A percentile compares a stretch with the other conserved stretches of the same genome.
Evolutionary conservation across 345 rosid species (phyloP).

Genomic region (Camelina laxa): DNA sequence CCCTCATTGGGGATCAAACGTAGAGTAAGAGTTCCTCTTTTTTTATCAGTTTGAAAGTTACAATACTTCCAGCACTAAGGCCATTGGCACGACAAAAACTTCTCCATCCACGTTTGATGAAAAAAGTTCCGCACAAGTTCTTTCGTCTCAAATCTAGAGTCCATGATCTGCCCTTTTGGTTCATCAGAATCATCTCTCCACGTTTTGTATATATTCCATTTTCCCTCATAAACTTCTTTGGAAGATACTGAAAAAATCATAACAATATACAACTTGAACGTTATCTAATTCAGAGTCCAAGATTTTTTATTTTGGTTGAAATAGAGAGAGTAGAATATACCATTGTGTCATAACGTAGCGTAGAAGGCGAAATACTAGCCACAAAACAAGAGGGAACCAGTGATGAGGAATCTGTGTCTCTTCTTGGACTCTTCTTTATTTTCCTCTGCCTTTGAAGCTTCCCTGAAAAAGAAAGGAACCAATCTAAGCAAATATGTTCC

Average conservation of each 20-base stretch:
- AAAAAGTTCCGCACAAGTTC: too few species aligned
- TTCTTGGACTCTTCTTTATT: neutral
- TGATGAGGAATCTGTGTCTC: conserved; percentile 1
- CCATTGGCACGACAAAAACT: neutral
- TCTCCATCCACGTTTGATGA: too few species aligned
- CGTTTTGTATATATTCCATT: too few species aligned
- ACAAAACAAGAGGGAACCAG: conserved; percentile 17
- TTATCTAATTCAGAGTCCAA: neutral
- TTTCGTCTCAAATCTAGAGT: too few species aligned
- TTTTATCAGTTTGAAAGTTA: conserved; percentile 1
- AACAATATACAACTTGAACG: neutral
- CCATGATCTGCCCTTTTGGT: too few species aligned
- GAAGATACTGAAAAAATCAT: too few species aligned
- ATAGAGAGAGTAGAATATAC: neutral
- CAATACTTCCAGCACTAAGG: neutral
- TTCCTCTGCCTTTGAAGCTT: neutral
- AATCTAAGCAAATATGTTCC: neutral
- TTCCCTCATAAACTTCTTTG: too few species aligned
- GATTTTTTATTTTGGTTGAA: neutral
- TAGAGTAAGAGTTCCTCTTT: neutral
- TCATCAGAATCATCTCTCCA: too few species aligned
- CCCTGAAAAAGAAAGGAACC: conserved; percentile 3
- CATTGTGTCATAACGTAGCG: conserved; percentile 11
- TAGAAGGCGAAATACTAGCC: neutral
- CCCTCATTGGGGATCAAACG: neutral